A percentile compares a stretch with the other conserved stretches of the same genome.
These are phyloP conservation scores for Clitopilus passeckerianus DNA, from an alignment of 768 basidiomycete genomes.

Conservation along the genomic window DNA sequence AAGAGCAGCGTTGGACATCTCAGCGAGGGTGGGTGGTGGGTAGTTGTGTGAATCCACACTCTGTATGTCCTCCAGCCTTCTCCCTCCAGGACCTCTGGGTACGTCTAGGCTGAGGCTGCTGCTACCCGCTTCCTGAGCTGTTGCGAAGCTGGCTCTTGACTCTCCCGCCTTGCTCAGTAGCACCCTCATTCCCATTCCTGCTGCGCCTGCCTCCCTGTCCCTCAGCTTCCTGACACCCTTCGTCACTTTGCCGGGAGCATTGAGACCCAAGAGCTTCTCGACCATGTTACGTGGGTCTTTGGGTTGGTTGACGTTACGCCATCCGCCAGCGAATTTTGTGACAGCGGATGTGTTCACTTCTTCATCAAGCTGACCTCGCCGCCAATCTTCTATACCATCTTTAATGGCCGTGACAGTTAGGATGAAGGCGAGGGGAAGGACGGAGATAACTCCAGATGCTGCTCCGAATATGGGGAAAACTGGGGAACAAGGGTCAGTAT, in stretches of 20 bases:
- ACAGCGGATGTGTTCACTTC: slow-evolving; percentile 94
- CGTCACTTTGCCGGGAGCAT: slow-evolving; percentile 70
- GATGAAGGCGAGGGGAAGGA: slow-evolving; percentile 85
- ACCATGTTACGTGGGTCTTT: slow-evolving; percentile 71
- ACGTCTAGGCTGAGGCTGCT: slow-evolving; percentile 36
- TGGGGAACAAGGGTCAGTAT: slow-evolving; percentile 20
- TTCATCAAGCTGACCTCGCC: slow-evolving; percentile 83
- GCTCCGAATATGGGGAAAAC: slow-evolving; percentile 93
- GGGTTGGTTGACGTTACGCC: slow-evolving; percentile 88
- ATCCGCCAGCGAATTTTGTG: slow-evolving; percentile 77
- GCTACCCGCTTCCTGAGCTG: slow-evolving; percentile 26
- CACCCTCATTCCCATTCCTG: slow-evolving; percentile 56
- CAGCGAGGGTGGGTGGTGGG: slow-evolving; percentile 40
- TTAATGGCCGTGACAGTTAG: slow-evolving; percentile 88
- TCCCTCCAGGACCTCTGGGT: slow-evolving; percentile 38
- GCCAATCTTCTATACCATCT: slow-evolving; percentile 94
- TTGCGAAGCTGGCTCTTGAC: slow-evolving; percentile 29
- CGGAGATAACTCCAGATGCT: slow-evolving; percentile 72
- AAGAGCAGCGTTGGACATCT: slow-evolving; percentile 29
- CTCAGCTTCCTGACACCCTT: slow-evolving; percentile 84
- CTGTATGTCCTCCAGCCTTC: slow-evolving; percentile 62
- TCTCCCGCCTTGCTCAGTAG: slow-evolving; percentile 54
- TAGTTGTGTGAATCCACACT: slow-evolving; percentile 65
- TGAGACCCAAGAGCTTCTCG: slow-evolving; percentile 67
- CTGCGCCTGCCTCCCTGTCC: slow-evolving; percentile 65